Base-by-base conservation (phyloP, 2,329 filamentous ascomycete species). In the Claviceps sp. region DNA sequence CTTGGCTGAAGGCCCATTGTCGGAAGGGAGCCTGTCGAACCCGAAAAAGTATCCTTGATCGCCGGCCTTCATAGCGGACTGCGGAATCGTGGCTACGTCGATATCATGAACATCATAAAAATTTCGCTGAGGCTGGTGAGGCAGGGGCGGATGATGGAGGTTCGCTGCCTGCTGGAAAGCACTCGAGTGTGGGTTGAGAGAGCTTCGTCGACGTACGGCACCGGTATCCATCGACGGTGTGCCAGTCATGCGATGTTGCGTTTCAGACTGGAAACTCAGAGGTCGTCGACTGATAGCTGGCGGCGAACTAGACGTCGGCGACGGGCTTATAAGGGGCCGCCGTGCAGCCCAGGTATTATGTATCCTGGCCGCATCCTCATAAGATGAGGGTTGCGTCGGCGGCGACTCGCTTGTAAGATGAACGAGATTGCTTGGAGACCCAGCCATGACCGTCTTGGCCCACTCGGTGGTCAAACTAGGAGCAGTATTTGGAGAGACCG, bases 11-110 rank as follows among this genome's bases (percentile, higher is more conserved):
- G 58, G 58, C 50, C 65, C 63, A 50, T 68, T 64, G 6, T 61
- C 59, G 42, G 66, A 64, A n/a, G 77, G 74, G 44, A 94, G 72
- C 2, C 75, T 81, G 64, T 95, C 90, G 60, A 95, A 89, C 5
- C 85, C 83, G 63, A 88, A 93, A 63, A 85, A 87, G 58, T 86
- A 88, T 7, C 86, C 87, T 45, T 77, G 78, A 39, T 83, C 80
- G 3, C 83, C 83, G 2, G 82, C 77, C 57, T 76, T 76, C 60
- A 83, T 71, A 9, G 77, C 78, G 17, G 75, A 69, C 44, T 71
- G 72, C 16, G 71, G 67, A 50, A 75, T 70, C 47, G 83, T 71
- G 56, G 88, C 83, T 29, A 89, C 72, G 58, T 91, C 85, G 36
- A 90, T 73, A 57, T 90, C 84, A 1, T 86, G 85, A 0, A 81